These are phyloP conservation scores for Hemisphaericaspora xylofermentans DNA, from an alignment of 1,139 yeast genomes.

Conservation along the genomic window DNA sequence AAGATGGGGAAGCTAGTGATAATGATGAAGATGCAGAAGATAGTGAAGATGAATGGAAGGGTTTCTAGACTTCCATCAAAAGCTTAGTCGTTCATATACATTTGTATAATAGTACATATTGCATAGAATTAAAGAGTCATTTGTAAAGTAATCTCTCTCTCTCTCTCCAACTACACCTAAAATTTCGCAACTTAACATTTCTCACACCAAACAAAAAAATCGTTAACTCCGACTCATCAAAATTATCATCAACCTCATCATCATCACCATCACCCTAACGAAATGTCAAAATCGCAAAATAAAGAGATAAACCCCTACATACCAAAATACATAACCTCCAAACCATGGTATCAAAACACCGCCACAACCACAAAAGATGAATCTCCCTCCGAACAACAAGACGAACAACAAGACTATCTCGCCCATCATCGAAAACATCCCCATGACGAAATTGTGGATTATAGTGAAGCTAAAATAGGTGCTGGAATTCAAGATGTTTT, in stretches of 20 bases:
- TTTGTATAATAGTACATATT: background rate
- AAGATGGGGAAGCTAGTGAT: conserved; percentile 17
- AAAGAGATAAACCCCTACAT: conserved; percentile 21
- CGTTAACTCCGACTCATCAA: background rate
- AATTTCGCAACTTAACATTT: too few relatives aligned
- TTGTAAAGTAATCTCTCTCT: background rate
- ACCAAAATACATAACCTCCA: conserved; percentile 31
- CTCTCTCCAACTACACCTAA: background rate
- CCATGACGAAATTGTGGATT: conserved; percentile 25
- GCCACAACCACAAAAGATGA: conserved; percentile 11
- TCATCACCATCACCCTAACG: background rate
- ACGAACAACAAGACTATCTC: conserved; percentile 20
- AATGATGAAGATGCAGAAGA: conserved; percentile 20
- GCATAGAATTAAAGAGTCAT: background rate
- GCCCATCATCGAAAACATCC: conserved; percentile 27
- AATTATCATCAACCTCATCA: background rate
- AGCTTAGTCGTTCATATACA: background rate
- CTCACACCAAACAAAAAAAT: too few relatives aligned
- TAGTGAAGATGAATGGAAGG: conserved; percentile 34
- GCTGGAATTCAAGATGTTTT: conserved; percentile 35
- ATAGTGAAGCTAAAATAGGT: conserved; percentile 33
- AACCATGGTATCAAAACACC: conserved; percentile 29
- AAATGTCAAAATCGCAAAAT: conserved; percentile 13
- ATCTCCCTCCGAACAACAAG: too few relatives aligned
- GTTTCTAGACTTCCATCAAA: conserved; percentile 25